Evolutionary conservation across 495 filamentous ascomycete species (phyloP).

Genomic region (Bryoglossum gracile): DNA sequence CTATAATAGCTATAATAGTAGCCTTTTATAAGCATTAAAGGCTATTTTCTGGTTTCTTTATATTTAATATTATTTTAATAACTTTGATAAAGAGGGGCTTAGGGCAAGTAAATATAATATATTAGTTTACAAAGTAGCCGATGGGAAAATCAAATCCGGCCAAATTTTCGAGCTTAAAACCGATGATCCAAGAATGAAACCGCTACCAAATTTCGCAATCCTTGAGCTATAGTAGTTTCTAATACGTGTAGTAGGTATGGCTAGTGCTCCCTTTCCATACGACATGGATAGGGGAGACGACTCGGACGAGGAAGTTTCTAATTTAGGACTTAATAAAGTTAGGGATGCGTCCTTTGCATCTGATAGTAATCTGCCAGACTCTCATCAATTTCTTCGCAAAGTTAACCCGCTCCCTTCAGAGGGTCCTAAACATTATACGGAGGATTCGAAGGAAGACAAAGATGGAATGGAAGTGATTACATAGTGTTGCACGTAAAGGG

Average conservation of each 20-base stretch:
- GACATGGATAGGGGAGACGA: too few relatives aligned
- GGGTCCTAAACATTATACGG: neutral
- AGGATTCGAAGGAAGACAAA: constrained; percentile 1
- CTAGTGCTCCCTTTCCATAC: constrained; percentile 12
- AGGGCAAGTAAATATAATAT: too few relatives aligned
- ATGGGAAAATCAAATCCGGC: constrained; percentile 16
- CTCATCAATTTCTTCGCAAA: constrained; percentile 2
- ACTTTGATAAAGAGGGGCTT: too few relatives aligned
- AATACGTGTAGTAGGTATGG: constrained; percentile 10
- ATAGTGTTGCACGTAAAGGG: too few relatives aligned
- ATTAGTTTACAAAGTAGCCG: too few relatives aligned
- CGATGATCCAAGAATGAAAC: constrained; percentile 14
- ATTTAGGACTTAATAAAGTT: too few relatives aligned
- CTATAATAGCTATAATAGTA: too few relatives aligned
- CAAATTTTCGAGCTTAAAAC: constrained; percentile 14
- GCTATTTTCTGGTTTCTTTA: too few relatives aligned
- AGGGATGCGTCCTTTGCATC: neutral
- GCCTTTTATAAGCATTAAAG: too few relatives aligned
- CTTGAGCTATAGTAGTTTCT: constrained; percentile 21
- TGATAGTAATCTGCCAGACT: neutral
- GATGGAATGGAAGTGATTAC: neutral
- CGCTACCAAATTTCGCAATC: constrained; percentile 15
- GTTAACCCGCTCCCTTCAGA: neutral
- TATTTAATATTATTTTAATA: too few relatives aligned
- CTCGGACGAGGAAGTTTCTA: constrained; percentile 6